These are phyloP conservation scores for Collybia sp. DNA, from an alignment of 768 basidiomycete species.

Conservation along the genomic window DNA sequence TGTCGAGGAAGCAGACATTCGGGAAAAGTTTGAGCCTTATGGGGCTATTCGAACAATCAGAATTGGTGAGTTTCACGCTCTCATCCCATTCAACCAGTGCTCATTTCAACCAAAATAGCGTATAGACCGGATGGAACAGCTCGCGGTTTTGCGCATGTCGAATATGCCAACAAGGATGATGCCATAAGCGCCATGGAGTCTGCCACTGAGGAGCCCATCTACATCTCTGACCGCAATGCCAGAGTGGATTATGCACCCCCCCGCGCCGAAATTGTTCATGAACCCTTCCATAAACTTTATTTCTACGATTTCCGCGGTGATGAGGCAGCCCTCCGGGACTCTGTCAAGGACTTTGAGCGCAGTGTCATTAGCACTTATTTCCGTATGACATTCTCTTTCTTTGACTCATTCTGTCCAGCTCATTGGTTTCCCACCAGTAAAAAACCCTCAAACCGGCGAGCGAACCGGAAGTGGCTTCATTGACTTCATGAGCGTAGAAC, in stretches of 20 bases:
- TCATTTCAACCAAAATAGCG: slow-evolving; percentile 8
- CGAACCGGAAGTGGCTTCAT: slow-evolving; percentile 41
- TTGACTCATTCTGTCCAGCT: not conserved
- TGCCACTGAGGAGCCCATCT: slow-evolving; percentile 39
- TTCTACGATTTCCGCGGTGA: slow-evolving; percentile 20
- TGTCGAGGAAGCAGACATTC: slow-evolving; percentile 32
- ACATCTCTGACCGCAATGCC: slow-evolving; percentile 40
- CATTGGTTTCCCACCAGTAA: slow-evolving; percentile 18
- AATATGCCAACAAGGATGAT: slow-evolving; percentile 30
- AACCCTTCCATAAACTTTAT: slow-evolving; percentile 25
- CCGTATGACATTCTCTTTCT: slow-evolving; percentile 17
- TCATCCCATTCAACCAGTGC: not conserved
- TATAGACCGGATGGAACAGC: slow-evolving; percentile 28
- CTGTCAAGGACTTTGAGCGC: slow-evolving; percentile 20
- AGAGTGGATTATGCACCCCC: slow-evolving; percentile 32
- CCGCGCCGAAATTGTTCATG: slow-evolving; percentile 1
- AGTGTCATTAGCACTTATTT: slow-evolving; percentile 22
- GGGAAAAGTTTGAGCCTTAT: slow-evolving; percentile 35
- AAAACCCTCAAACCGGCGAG: slow-evolving; percentile 23
- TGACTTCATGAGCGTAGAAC: slow-evolving; percentile 41
- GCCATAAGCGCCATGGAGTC: slow-evolving; percentile 32
- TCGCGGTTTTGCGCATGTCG: slow-evolving; percentile 42
- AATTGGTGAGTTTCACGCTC: slow-evolving; percentile 30
- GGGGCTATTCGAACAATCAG: slow-evolving; percentile 33
- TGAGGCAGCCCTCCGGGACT: slow-evolving; percentile 15